phyloP scores from a whole-genome alignment of 1,284 basidiomycete species.

The Phellopilus nigrolimitatus region DNA sequence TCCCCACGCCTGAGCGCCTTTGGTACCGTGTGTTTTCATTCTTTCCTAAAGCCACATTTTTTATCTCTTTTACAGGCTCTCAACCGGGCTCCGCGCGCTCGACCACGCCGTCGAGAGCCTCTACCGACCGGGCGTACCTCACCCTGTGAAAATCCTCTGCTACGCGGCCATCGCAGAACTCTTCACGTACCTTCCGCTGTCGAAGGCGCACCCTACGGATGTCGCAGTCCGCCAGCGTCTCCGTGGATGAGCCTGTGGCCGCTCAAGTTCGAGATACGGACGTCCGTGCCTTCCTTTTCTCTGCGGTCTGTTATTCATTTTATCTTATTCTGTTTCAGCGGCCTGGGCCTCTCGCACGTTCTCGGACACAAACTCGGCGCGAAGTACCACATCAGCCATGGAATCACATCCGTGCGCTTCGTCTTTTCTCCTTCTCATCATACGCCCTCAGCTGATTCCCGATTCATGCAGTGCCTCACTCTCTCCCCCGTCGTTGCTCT shows the following conservation, averaged over 20 bases:
- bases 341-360: slow-evolving; percentile 70
- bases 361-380: slow-evolving; percentile 76
- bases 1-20: slow-evolving; percentile 68
- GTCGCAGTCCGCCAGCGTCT: slow-evolving; percentile 62
- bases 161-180: slow-evolving; percentile 67
- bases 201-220: slow-evolving; percentile 54
- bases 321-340: no score
- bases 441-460: not conserved
- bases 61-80: slow-evolving; percentile 47
- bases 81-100: slow-evolving; percentile 69
- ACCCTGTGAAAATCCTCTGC: slow-evolving; percentile 59
- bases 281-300: not conserved
- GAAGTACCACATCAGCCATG: slow-evolving; percentile 72
- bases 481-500: slow-evolving; percentile 59
- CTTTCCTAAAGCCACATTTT: not conserved
- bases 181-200: slow-evolving; percentile 66
- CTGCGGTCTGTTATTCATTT: not conserved
- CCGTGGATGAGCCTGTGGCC: slow-evolving; percentile 80
- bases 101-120: slow-evolving; percentile 77
- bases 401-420: slow-evolving; percentile 71
- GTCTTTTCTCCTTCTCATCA: not conserved
- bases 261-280: slow-evolving; percentile 45
- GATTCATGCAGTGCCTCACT: slow-evolving; percentile 58
- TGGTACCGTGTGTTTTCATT: slow-evolving; percentile 49
- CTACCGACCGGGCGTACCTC: slow-evolving; percentile 55